Percentiles rank a stretch among this genome's conserved stretches.
Evolutionary conservation across 1,284 basidiomycete genomes (phyloP).

Genomic region (Porogramme epimiltina): DNA sequence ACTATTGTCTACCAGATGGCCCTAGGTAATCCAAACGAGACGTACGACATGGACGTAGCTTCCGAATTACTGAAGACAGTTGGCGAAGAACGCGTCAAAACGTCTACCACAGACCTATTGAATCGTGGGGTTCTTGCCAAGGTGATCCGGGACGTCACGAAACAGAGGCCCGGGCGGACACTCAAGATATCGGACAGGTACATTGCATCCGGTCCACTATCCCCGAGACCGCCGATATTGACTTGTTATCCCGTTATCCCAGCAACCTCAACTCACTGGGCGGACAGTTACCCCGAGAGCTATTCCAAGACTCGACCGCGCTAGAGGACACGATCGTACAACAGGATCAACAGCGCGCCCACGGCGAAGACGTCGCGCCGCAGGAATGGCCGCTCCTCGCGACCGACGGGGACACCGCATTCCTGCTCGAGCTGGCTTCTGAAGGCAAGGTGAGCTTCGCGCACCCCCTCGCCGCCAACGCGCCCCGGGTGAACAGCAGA

Average conservation of each 20-base stretch:
- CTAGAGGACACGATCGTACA: slow-evolving; percentile 52
- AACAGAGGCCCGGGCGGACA: slow-evolving; percentile 64
- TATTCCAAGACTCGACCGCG: slow-evolving; percentile 68
- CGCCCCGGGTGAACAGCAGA: background rate
- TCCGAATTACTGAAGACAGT: slow-evolving; percentile 54
- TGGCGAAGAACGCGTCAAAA: slow-evolving; percentile 53
- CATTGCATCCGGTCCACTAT: slow-evolving; percentile 24
- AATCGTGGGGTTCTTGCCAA: slow-evolving; percentile 66
- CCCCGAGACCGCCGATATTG: background rate
- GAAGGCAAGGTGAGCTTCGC: slow-evolving; percentile 55
- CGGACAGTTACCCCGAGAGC: slow-evolving; percentile 62
- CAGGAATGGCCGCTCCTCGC: slow-evolving; percentile 73
- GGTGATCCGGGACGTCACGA: slow-evolving; percentile 60
- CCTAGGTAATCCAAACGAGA: slow-evolving; percentile 67
- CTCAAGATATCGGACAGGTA: slow-evolving; percentile 74
- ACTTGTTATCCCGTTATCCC: background rate
- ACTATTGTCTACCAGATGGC: slow-evolving; percentile 58
- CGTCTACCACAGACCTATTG: slow-evolving; percentile 60
- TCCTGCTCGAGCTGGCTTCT: slow-evolving; percentile 70
- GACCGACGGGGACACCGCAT: slow-evolving; percentile 75
- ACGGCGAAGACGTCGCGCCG: slow-evolving; percentile 34
- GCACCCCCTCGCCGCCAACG: background rate
- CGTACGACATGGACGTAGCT: slow-evolving; percentile 63
- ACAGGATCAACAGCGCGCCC: slow-evolving; percentile 7
- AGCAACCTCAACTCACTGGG: slow-evolving; percentile 71